Evolutionary conservation across 2,329 filamentous ascomycete genomes (phyloP).

Genomic region (Nemania sp.): DNA sequence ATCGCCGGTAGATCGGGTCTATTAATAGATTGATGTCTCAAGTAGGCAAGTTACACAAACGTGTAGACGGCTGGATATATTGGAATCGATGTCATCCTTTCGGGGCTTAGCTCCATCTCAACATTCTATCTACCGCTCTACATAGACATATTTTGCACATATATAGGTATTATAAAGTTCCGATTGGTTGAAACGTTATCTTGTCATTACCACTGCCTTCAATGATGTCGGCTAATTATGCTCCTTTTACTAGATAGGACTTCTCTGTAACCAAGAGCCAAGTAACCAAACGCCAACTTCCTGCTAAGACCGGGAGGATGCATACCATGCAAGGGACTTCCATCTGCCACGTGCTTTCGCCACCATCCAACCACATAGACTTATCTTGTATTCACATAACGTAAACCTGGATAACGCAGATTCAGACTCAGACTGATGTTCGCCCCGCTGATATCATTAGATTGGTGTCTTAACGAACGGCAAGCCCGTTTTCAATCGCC

Average conservation of each 20-base stretch:
- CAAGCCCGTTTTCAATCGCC: background rate
- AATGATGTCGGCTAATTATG: background rate
- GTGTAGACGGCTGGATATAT: background rate
- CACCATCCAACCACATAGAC: background rate
- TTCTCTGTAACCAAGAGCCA: background rate
- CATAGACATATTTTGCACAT: background rate
- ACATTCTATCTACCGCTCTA: too few species aligned
- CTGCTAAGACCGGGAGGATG: background rate
- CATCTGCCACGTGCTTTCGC: background rate
- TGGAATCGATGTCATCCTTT: background rate
- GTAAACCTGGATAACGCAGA: background rate
- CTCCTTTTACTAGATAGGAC: background rate
- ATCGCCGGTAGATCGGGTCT: background rate
- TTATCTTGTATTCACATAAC: background rate
- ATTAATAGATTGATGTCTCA: background rate
- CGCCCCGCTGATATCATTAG: background rate
- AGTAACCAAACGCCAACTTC: background rate
- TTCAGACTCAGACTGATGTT: too few species aligned
- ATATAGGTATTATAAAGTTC: background rate
- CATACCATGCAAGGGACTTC: conserved; percentile 8
- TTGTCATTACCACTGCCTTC: background rate
- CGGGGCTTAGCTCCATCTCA: background rate
- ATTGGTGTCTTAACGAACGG: background rate
- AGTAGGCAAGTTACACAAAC: background rate
- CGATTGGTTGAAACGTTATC: background rate